Evolutionary conservation across 768 basidiomycete genomes (phyloP), one percentile per base, ranked within the genome.

Genomic region (Clitopilus passeckerianus): DNA sequence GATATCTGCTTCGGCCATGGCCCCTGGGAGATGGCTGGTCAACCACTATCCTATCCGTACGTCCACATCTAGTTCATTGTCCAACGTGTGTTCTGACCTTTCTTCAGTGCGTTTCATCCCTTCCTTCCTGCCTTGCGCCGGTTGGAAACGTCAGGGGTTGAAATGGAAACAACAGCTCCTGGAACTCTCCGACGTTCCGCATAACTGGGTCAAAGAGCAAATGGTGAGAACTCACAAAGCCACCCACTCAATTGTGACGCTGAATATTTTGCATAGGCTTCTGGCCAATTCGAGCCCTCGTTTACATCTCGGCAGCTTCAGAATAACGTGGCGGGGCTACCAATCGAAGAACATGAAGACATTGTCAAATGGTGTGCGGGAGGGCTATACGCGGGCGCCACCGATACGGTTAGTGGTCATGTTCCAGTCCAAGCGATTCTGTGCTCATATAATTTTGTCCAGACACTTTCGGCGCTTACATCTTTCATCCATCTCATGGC

Each of bases 401-500:
- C 72, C 6, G 77, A 80, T 61, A 80, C 78, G 10, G 78, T 79
- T 57, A n/a, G 69, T 64, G 20, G 22, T 18, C 22, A 24, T 50
- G 30, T 24, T 33, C 14, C 34, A 35, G 30, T 27, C 12, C 41
- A 24, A 20, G 20, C 5, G 50, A 16, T 43, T 5, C 27, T 7
- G 7, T 27, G n/a, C 44, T 34, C 6, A 62, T 1, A 54, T 34
- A 18, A 57, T 50, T 24, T 53, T 56, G 15, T 9, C 14, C 34
- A 84, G 83, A 83, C 78, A 5, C 75, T 81, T 0, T 81, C 82
- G 4, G 74, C 77, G 8, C 64, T 80, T 0, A 69, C 75, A 1
- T 76, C 78, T 0, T 83, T 83, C 62, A 54, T 83, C 20, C 75
- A 79, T 27, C 74, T 81, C 14, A 83, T 83, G 80, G 74, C 77